These are phyloP conservation scores for Pistacia integerrima DNA, from an alignment of 345 rosid species.

Conservation along the genomic window DNA sequence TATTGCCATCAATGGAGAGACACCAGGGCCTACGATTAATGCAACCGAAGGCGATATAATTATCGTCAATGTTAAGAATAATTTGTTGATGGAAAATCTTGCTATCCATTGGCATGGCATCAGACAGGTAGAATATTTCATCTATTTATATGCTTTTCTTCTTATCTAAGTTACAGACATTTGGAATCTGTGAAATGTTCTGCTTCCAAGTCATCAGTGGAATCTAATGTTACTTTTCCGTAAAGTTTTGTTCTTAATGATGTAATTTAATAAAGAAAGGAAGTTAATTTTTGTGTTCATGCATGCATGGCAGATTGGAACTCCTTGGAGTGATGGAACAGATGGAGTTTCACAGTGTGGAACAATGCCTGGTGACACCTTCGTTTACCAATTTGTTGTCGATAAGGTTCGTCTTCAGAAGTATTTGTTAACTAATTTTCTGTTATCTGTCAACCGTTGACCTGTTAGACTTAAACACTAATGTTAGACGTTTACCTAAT, in stretches of 20 bases:
- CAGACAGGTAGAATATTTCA: constrained; percentile 31
- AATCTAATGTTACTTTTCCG: too few relatives aligned
- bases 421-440: too few relatives aligned
- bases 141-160: not conserved
- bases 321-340: constrained; percentile 50
- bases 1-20: constrained; percentile 27
- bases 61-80: constrained; percentile 11
- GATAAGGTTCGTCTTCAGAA: constrained; percentile 31
- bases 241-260: too few relatives aligned
- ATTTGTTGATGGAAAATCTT: constrained; percentile 22
- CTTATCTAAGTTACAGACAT: not conserved
- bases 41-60: constrained; percentile 23
- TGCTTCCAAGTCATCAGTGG: too few relatives aligned
- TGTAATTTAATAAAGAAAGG: too few relatives aligned
- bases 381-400: constrained; percentile 42
- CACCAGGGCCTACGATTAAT: constrained; percentile 25
- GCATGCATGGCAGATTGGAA: constrained; percentile 31
- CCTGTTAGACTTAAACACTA: too few relatives aligned
- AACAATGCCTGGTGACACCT: constrained; percentile 44
- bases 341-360: constrained; percentile 48
- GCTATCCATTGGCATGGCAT: constrained; percentile 56
- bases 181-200: not conserved
- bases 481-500: too few relatives aligned
- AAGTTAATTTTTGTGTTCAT: not conserved
- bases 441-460: too few relatives aligned